These are phyloP conservation scores for Saprolegnia parasitica DNA, from an alignment of 352 stramenopile genomes.

Conservation along the genomic window DNA sequence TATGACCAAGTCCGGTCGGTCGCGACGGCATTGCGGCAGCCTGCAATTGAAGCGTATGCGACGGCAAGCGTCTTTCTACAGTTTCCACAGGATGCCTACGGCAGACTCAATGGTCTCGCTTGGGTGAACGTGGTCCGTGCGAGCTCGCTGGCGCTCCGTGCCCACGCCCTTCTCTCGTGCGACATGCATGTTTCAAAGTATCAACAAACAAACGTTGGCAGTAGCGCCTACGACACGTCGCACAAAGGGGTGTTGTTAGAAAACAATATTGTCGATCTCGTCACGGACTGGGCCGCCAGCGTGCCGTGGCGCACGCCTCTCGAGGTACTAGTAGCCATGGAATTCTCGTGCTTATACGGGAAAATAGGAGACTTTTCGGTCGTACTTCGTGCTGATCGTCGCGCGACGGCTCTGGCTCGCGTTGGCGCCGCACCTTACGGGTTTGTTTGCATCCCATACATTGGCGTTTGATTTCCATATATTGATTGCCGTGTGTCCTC, in stretches of 20 bases:
- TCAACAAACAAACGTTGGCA: not conserved
- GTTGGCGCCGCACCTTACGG: conserved; percentile 13
- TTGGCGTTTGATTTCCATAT: not conserved
- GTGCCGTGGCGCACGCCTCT: conserved; percentile 10
- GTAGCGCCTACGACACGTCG: conserved; percentile 1
- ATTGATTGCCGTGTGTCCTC: not conserved
- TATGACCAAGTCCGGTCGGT: not conserved
- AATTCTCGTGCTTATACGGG: not conserved
- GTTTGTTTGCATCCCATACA: not conserved
- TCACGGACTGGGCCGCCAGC: conserved; percentile 2
- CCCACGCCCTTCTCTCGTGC: conserved; percentile 6
- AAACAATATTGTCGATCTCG: not conserved
- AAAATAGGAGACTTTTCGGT: not conserved
- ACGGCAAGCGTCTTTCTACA: conserved; percentile 22
- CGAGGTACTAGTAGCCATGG: conserved; percentile 11
- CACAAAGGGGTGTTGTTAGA: conserved; percentile 1
- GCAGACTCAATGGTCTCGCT: conserved; percentile 18
- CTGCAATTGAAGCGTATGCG: not conserved
- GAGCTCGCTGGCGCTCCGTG: not conserved
- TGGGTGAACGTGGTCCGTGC: conserved; percentile 9
- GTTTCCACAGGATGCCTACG: conserved; percentile 16
- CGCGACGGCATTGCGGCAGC: not conserved
- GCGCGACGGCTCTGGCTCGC: conserved; percentile 12
- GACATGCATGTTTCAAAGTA: not conserved
- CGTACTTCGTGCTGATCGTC: conserved; percentile 12